These are phyloP conservation scores for Backusella tuberculispora DNA, from an alignment of 192 early-diverging fungal genomes.

Conservation along the genomic window DNA sequence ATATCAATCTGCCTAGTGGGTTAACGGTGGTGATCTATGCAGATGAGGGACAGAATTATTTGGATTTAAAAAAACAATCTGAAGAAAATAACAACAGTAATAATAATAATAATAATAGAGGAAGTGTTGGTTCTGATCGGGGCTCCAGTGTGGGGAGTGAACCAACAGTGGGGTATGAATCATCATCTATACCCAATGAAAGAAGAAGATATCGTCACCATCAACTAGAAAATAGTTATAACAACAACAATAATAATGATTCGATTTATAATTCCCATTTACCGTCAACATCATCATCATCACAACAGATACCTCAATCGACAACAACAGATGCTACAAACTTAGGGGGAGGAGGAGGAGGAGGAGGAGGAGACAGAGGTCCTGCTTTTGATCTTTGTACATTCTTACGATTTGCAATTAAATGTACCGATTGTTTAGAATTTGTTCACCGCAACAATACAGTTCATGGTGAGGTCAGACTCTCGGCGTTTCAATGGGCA, in stretches of 20 bases:
- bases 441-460: conserved; percentile 38
- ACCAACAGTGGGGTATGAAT: not conserved
- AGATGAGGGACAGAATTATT: conserved; percentile 33
- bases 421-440: conserved; percentile 36
- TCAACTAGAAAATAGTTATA: conserved; percentile 6
- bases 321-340: too few relatives aligned
- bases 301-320: not conserved
- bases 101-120: not conserved
- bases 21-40: conserved; percentile 30
- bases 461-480: conserved; percentile 36
- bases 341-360: not conserved
- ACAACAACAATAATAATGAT: not conserved
- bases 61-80: conserved; percentile 12
- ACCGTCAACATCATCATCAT: not conserved
- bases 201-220: not conserved
- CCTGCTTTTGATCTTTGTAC: conserved; percentile 34
- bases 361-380: not conserved
- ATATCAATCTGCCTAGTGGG: conserved; percentile 26
- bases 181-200: not conserved
- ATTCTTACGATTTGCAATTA: conserved; percentile 38
- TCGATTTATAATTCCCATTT: not conserved
- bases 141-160: conserved; percentile 14
- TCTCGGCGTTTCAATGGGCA: conserved; percentile 33
- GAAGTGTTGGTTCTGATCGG: not conserved
- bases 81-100: not conserved